Base-by-base conservation (phyloP, 768 basidiomycete genomes). In the Auricularia auricula-judae region DNA sequence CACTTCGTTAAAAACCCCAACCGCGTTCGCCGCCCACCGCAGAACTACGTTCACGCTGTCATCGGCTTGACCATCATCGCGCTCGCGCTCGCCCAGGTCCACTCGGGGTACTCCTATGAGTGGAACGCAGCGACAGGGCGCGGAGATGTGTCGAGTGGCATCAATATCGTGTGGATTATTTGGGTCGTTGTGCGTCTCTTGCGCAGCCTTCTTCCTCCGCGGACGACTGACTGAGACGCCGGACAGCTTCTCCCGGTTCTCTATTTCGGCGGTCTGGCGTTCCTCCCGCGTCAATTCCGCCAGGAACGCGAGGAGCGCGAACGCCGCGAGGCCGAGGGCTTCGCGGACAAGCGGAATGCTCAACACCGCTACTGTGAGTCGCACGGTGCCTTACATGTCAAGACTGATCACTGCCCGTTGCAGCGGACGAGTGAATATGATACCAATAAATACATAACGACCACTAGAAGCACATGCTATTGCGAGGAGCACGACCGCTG, bases 51-150 rank as follows among this genome's bases (percentile, higher is more conserved):
- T 42, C 77, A 79, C 62, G 82, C 78, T 8, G 63, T 80, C 3
- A 68, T 87, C 29, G 86, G 86, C 1, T 71, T 86, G 5, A 72
- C 74, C 0, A 86, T 85, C 62, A 75, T 88, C 61, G 79, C 73
- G 1, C 72, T 86, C 29, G 82, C 84, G 2, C 80, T 79, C 36
- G 84, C 78, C 65, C 65, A 68, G 60, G 65, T 66, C 67, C 64
- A 71, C 61, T 21, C 42, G 2, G 47, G 83, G 2, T 82, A 76
- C 69, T 71, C 74, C 35, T 59, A 64, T 3, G 84, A 86, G 70
- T 87, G 84, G 84, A 74, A 77, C 0, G 70, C 65, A 29, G 73
- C 72, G 18, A 81, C 80, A 2, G 82, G 82, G 5, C 76, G 77
- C 16, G 78, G 72, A 11, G 66, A 72, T 7, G 63, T 81, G 8